Evolutionary conservation across 2,329 filamentous ascomycete species (phyloP).

Genomic region (Reticulascus tulasneorum): DNA sequence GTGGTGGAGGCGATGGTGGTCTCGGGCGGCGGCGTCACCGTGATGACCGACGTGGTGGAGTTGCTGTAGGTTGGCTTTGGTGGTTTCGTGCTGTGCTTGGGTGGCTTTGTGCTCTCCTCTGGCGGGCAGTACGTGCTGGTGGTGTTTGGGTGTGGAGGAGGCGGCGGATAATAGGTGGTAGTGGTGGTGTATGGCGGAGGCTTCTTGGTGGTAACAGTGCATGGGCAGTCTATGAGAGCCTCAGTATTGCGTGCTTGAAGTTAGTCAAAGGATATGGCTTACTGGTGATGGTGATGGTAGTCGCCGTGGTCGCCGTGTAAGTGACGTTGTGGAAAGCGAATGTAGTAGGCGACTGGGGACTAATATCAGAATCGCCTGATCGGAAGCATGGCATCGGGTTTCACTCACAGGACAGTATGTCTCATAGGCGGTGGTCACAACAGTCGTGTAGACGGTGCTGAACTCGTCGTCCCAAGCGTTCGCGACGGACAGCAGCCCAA

Average conservation of each 20-base stretch:
- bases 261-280: constrained; percentile 20
- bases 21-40: constrained; percentile 8
- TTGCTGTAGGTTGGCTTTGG: constrained; percentile 12
- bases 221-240: constrained; percentile 41
- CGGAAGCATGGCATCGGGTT: too few relatives aligned
- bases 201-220: constrained; percentile 33
- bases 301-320: constrained; percentile 37
- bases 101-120: constrained; percentile 7
- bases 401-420: constrained; percentile 41
- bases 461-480: constrained; percentile 19
- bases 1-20: constrained; percentile 3
- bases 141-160: too few relatives aligned
- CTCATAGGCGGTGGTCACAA: constrained; percentile 32
- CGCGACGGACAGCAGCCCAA: constrained; percentile 25
- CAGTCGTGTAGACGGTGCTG: constrained; percentile 28
- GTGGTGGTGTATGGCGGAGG: constrained; percentile 25
- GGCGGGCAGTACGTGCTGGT: constrained; percentile 11
- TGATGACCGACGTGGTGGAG: constrained; percentile 9
- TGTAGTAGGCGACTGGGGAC: constrained; percentile 29
- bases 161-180: constrained; percentile 15
- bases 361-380: too few relatives aligned
- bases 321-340: constrained; percentile 36
- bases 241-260: background rate
- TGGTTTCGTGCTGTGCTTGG: constrained; percentile 4
- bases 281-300: constrained; percentile 43